Conservation (phyloP, 108 stramenopile species). For the Poteriospumella lacustris region DNA sequence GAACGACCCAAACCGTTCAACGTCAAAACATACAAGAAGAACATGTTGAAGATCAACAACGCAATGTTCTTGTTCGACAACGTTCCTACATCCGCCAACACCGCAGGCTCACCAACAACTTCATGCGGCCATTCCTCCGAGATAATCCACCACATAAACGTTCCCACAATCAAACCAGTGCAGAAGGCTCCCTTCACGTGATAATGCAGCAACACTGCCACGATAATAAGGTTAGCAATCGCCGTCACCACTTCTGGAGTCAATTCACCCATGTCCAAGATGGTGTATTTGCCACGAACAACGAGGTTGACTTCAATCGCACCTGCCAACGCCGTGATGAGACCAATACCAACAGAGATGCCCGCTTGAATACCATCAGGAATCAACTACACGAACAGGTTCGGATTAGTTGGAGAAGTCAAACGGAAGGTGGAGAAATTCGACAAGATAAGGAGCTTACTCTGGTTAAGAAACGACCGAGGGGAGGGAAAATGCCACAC, state of each 20-base stretch:
- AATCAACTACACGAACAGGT: not conserved
- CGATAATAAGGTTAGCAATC: conserved; percentile 21
- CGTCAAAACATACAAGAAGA: conserved; percentile 17
- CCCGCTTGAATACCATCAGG: conserved; percentile 15
- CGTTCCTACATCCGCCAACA: not conserved
- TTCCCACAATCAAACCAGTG: not conserved
- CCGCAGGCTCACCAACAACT: conserved; percentile 5
- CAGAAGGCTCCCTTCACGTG: conserved; percentile 30
- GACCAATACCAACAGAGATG: conserved; percentile 23
- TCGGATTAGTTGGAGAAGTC: not conserved
- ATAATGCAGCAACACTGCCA: conserved; percentile 21
- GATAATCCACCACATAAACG: conserved; percentile 23
- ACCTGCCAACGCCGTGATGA: conserved; percentile 26
- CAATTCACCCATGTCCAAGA: conserved; percentile 16
- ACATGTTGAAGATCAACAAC: conserved; percentile 1
- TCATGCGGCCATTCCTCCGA: not conserved
- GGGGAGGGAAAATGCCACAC: not conserved
- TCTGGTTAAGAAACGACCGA: conserved; percentile 20
- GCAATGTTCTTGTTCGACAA: not conserved
- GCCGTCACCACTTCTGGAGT: conserved; percentile 14
- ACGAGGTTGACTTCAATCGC: conserved; percentile 17
- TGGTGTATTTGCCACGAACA: conserved; percentile 6
- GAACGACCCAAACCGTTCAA: not conserved
- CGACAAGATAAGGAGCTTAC: not conserved
- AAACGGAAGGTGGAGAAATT: not conserved